phyloP scores from a whole-genome alignment of 108 stramenopile species.

The Pseudonitzschia delicatissima region DNA sequence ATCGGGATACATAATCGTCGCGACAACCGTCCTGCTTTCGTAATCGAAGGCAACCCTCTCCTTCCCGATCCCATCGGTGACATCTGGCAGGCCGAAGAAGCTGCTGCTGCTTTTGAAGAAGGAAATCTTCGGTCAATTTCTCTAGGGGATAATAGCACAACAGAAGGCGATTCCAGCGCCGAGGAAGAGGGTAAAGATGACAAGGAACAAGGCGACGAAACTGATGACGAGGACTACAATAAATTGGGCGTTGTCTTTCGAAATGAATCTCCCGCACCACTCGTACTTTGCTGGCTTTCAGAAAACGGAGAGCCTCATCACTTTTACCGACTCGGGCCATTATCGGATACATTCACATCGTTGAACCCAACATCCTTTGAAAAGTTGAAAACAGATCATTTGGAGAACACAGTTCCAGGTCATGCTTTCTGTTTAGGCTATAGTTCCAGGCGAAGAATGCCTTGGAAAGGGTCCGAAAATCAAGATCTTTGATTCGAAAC shows the following conservation, averaged over 20 bases:
- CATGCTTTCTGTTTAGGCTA: conserved; percentile 71
- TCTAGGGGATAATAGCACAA: not conserved
- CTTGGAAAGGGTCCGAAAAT: conserved; percentile 12
- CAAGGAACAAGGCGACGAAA: not conserved
- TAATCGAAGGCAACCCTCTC: not conserved
- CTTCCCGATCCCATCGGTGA: conserved; percentile 11
- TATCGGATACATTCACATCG: not conserved
- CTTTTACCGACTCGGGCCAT: conserved; percentile 37
- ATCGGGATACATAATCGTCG: not conserved
- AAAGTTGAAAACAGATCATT: conserved; percentile 42
- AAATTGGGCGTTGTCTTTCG: conserved; percentile 35
- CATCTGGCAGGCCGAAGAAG: conserved; percentile 24
- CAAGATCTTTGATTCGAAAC: conserved; percentile 13
- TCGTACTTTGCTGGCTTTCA: conserved; percentile 46
- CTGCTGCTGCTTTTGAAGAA: conserved; percentile 17
- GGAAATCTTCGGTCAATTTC: conserved; percentile 16
- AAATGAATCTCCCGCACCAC: conserved; percentile 28
- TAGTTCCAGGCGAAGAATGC: conserved; percentile 24
- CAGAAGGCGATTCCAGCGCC: not conserved
- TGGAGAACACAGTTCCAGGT: conserved; percentile 59
- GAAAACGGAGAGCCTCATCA: conserved; percentile 37
- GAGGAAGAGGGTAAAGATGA: not conserved
- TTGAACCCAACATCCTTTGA: not conserved
- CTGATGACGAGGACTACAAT: not conserved
- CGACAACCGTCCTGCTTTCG: not conserved